These are phyloP conservation scores for Candolleomyces efflorescens DNA, from an alignment of 768 basidiomycete genomes.

Conservation along the genomic window DNA sequence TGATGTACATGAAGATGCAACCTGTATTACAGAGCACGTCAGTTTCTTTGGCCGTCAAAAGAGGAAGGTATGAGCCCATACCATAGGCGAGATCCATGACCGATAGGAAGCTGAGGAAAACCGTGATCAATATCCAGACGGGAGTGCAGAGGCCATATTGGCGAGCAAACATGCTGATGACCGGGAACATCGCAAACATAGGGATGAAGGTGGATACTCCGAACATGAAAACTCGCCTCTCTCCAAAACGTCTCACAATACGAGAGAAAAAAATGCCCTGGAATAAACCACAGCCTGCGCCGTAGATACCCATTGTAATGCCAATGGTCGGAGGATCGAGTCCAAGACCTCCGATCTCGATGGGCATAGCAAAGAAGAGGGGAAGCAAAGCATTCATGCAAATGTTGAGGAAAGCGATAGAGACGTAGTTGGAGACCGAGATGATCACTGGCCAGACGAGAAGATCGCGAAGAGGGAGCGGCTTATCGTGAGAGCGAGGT, in stretches of 20 bases:
- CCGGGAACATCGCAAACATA: slow-evolving; percentile 38
- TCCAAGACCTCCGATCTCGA: slow-evolving; percentile 61
- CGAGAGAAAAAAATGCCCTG: slow-evolving; percentile 40
- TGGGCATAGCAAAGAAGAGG: slow-evolving; percentile 65
- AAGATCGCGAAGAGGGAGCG: slow-evolving; percentile 38
- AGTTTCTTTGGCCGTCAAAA: neutral
- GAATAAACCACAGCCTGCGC: slow-evolving; percentile 32
- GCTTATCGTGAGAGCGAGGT: slow-evolving; percentile 16
- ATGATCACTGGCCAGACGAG: slow-evolving; percentile 55
- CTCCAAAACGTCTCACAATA: slow-evolving; percentile 39
- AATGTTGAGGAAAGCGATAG: slow-evolving; percentile 63
- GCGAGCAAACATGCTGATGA: slow-evolving; percentile 40
- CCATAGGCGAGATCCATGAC: slow-evolving; percentile 43
- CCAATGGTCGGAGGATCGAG: slow-evolving; percentile 62
- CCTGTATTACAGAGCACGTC: slow-evolving; percentile 21
- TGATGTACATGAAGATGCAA: slow-evolving; percentile 48
- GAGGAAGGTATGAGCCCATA: slow-evolving; percentile 17
- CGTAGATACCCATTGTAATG: slow-evolving; percentile 43
- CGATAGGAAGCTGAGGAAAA: slow-evolving; percentile 26
- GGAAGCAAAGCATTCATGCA: slow-evolving; percentile 51
- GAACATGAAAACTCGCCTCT: slow-evolving; percentile 33
- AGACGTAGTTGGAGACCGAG: slow-evolving; percentile 65
- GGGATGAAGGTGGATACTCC: slow-evolving; percentile 36
- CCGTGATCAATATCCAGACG: slow-evolving; percentile 34
- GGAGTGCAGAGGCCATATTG: slow-evolving; percentile 29